Evolutionary conservation across 345 rosid species (phyloP), one percentile per base, ranked within the genome.

Genomic region (Aquilaria malaccensis): DNA sequence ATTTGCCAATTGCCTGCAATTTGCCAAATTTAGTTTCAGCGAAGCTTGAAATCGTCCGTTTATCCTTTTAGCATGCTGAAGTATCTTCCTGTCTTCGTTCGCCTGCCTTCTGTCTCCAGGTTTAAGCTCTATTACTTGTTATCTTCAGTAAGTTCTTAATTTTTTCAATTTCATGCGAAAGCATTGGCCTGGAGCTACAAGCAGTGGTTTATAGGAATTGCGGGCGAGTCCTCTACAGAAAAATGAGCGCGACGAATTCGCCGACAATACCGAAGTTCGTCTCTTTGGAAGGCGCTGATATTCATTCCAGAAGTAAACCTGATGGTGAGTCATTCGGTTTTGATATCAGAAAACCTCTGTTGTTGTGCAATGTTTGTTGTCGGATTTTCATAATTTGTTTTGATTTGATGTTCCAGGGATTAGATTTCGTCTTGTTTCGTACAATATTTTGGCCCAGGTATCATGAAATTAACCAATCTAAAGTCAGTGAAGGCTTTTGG

Each of bases 371-470:
- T 41, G 7, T 33, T 15, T 45, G 7, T 7, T 46, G 14, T 29
- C 6, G 7, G 43, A 37, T 37, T 37, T 37, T 37, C 43, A 37
- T 37, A 9, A 9, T 37, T 37, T 60, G 0, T 30, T 22, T 30
- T 0, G 72, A 68, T 45, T 22, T 15, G n/a, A 14, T 43, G 33
- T 72, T 72, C 33, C 74, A 85, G 84, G 87, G 22, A 33, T 82
- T 70, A 84, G 66, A 80, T 77, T 87, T 67, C 68, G 85, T 63
- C 83, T 87, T 13, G 81, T 83, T 46, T 84, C 95, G 3, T 87
- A 84, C 55, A 87, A 87, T 70, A 76, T 87, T 37, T 74, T 87
- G 69, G 90, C 94, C 65, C 90, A 87, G 94, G 94, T 81, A 67
- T n/a, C 0, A 13, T 30, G 11, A 1, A 3, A 29, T 54, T 30